Base-by-base conservation (phyloP, 2,329 filamentous ascomycete genomes). In the Ophiosphaerella narmari region DNA sequence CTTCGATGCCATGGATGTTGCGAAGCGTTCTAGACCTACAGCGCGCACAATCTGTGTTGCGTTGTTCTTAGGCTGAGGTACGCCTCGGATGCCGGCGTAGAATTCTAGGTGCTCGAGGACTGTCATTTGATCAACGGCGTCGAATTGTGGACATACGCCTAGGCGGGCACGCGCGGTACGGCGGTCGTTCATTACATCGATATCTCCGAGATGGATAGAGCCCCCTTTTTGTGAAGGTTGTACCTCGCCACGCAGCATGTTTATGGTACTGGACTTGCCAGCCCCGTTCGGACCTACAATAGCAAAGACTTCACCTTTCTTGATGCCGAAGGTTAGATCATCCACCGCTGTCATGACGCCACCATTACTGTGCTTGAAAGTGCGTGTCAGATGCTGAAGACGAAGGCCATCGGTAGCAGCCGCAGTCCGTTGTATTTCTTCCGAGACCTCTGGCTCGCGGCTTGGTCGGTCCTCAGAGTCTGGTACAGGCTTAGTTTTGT, bases 231-330 rank as follows among this genome's bases (percentile, higher is more conserved):
- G 75, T 18, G 82, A 84, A 0, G 91, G 90, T 40, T 84, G 83
- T 33, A 92, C 80, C 62, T 96, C 91, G 18, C 91, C 91, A 51
- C 91, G 84, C 55, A 96, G 89, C 43, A 96, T 79, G 2, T 86
- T 89, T 60, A 96, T 94, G 0, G 88, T 94, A 0, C 91, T 96
- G 0, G 86, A 90, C 65, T 96, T 96, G 46, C 91, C 91, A 0
- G 91, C 91, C 16, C 91, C 91, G 66, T 96, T 96, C 9, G 91
- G 91, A 0, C 91, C 91, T 0, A 96, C 81, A 0, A 96, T 80
- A 0, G 91, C 90, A 73, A 95, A 96, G 0, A 94, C 88, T 68
- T 96, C 88, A 44, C 88, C 86, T 29, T 83, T 83, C 23, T 82
- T 81, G 35, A 96, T 86, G 16, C 87, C 86, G 65, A 96, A 96